Base-by-base conservation (phyloP, 768 basidiomycete genomes). In the Termitomyces sp. region DNA sequence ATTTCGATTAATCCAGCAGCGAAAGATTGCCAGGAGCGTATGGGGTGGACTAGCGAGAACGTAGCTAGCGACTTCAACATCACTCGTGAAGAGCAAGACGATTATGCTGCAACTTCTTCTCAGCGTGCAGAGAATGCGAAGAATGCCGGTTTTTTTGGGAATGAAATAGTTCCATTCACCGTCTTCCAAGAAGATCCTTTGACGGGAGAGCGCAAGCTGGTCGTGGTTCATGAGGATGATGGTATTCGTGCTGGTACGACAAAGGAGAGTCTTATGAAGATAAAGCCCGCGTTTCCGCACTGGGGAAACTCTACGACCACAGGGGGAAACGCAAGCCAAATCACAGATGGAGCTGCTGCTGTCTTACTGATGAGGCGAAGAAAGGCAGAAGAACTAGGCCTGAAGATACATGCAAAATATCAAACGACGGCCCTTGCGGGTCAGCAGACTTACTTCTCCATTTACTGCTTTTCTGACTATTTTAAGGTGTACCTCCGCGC, bases 11-110 rank as follows among this genome's bases (percentile, higher is more conserved):
- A 86, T 65, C 66, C 75, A 12, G 73, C 82, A 4, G 82, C 89
- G 3, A 77, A 70, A 28, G 88, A 89, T 61, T 86, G 85, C 59
- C 66, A 75, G 22, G 74, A 84, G 66, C 88, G 87, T 33, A 94
- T 93, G 92, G 91, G 91, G 7, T 92, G 92, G 92, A 92, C 91
- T 6, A 87, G 86, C 62, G 91, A 94, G 71, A 94, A 92, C 61
- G 88, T 94, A 33, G 91, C 91, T 0, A 71, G 73, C 33, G 88
- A 92, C 44, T 92, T 84, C 70, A 71, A 81, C 58, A 74, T 94
- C 58, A 80, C 86, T 49, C 80, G 91, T 36, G 83, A 88, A 52
- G 82, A 86, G 57, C 90, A 91, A 77, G 91, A 94, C 66, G 76
- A 75, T 36, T 86, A 83, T 65, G 86, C 91, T 2, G 87, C 90